Evolutionary conservation across 164 flowering plant species (phyloP), one percentile per base, ranked within the genome.

Genomic region (Kalanchoe fedtschenkoi): DNA sequence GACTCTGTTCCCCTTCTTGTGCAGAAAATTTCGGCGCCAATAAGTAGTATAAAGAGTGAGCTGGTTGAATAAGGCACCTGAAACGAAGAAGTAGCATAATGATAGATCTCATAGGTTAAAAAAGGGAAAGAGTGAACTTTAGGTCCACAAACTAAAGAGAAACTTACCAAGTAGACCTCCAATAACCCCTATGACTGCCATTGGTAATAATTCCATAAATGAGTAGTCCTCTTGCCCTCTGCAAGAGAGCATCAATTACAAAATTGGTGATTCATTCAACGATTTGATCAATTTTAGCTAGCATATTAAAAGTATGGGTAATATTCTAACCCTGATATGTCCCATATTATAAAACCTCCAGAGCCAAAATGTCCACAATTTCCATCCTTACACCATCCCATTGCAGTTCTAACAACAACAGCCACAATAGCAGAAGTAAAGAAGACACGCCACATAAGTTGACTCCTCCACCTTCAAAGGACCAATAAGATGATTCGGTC

Each of bases 291-390:
- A 58, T 22, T 3, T 34, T 34, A 37, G 41, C 29, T 43, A 29
- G 28, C 19, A n/a, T 15, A 62, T 37, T 43, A 6, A 57, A 59
- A 51, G 2, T 26, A 19, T 66, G 62, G 70, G 42, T 67, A 10
- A 70, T 72, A 72, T 55, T 64, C 76, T 70, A 68, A 92, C 98
- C 75, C 97, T 28, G 91, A 88, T 70, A 85, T 76, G 62, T 90
- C 97, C 98, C 98, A 93, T 70, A 93, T 93, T 47, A 93, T 90
- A 83, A 90, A 90, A 63, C 97, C 99, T 65, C 99, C 99, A 24
- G 92, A 80, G 30, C 97, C 99, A 83, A 93, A 93, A 79, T 90
- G 99, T 26, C 99, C 99, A 78, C 99, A 93, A 6, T 81, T 82
- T 69, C 95, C 95, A 77, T 84, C 84, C 71, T 76, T 85, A 67